Evolutionary conservation across 2,329 filamentous ascomycete species (phyloP), one percentile per base, ranked within the genome.

Genomic region (Fusarium staphyleae): DNA sequence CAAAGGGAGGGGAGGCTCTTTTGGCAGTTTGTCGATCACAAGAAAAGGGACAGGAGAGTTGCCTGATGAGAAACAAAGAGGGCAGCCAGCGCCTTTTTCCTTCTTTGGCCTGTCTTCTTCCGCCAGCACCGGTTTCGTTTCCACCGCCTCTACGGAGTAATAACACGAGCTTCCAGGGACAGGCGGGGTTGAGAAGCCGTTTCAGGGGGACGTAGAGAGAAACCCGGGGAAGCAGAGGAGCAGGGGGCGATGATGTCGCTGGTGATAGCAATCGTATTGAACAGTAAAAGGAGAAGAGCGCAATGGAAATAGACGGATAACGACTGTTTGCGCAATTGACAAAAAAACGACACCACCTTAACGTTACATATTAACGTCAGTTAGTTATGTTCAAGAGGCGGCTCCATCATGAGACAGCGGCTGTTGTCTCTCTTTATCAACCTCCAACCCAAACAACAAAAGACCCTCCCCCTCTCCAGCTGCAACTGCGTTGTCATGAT

Each of bases 131-230:
- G 57, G 52, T 34, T 55, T 43, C 22, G 45, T 51, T 52, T 61
- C 61, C 63, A 66, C 61, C 61, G 63, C 63, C 58, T 65, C 60
- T 53, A 50, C 53, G 47, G 50, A 39, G 47, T 19, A 41, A 53
- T 50, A 44, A 54, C 39, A 50, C 46, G 61, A 49, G 51, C 19
- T 45, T 47, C 57, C 49, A 55, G 60, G 62, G 63, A 65, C 52
- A 45, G 48, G 55, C 48, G 22, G 35, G 40, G 35, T 36, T 50
- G 50, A 32, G 28, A 32, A 49, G 13, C 37, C 33, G 36, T 34
- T 18, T 22, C 16, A 28, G 41, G 35, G 28, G 37, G 19, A 40
- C 33, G 48, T 46, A 51, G 34, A 52, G 22, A 53, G 43, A 40
- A 62, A 57, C 55, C 55, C 32, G 55, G 61, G 61, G 61, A 63